Base-by-base conservation (phyloP, 1,284 basidiomycete genomes). In the Wolfiporia cocos region DNA sequence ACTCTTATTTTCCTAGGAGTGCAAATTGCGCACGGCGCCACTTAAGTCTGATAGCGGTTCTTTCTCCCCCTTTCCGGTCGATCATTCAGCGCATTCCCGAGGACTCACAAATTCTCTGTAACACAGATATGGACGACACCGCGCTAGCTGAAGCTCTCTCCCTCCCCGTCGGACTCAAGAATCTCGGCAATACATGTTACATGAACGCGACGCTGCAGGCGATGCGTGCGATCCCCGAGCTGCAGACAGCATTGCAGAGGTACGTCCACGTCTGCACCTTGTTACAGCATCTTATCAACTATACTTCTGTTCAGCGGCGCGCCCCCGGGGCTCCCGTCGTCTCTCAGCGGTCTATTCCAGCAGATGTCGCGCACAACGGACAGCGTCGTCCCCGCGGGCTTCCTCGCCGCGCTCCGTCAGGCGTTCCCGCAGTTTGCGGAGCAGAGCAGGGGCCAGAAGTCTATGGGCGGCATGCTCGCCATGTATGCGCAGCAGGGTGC, bases 191-290 rank as follows among this genome's bases (percentile, higher is more conserved):
- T 59, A 94, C 91, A 0, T 94, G 92, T 57, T 98, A 98, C 65
- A 90, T 98, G 81, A 98, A 97, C 59, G 84, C 95, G 5, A 93
- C 91, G 0, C 70, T 99, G 2, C 95, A 99, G 67, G 86, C 91
- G 12, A 73, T 99, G 49, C 84, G 92, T 15, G 81, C 86, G 2
- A 87, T 99, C 42, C 92, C 93, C 0, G 92, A 97, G 56, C 73
- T 99, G 1, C 84, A 87, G 53, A 61, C 68, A 1, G 83, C 87
- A 1, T 70, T 95, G 17, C 63, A 62, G 48, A 63, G 63, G 80
- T 86, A 57, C 54, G 77, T 64, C 12, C 22, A n/a, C 7, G 9
- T 21, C 37, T 23, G 12, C 15, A 17, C 23, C 19, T 32, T 26
- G 15, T n/a, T 20, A 28, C 10, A 15, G 17, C 17, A 34, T 31